Percentiles rank a stretch among this genome's conserved stretches.
Evolutionary conservation across 2,329 filamentous ascomycete genomes (phyloP).

Genomic region (Paraphoma sp.): DNA sequence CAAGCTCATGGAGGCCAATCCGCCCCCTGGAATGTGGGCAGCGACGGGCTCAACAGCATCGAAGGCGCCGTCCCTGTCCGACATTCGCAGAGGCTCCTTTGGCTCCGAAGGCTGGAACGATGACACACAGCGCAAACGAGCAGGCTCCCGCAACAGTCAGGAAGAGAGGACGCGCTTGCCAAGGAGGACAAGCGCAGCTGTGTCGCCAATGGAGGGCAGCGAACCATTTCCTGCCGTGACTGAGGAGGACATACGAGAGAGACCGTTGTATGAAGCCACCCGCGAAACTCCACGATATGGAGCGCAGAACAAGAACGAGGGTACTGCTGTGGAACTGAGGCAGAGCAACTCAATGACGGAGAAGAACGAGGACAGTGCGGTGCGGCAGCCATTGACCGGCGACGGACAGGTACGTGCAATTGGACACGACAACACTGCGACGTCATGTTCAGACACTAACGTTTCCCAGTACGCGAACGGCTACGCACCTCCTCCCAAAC

Average conservation of each 20-base stretch:
- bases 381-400: conserved; percentile 15
- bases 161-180: conserved; percentile 13
- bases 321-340: conserved; percentile 13
- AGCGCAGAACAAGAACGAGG: conserved; percentile 15
- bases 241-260: conserved; percentile 29
- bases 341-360: conserved; percentile 26
- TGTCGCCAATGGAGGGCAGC: conserved; percentile 11
- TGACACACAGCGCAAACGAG: conserved; percentile 33
- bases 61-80: conserved; percentile 51
- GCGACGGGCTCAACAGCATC: conserved; percentile 51
- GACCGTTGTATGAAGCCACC: conserved; percentile 9
- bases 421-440: background rate
- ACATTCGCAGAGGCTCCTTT: conserved; percentile 50
- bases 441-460: background rate
- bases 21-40: conserved; percentile 54
- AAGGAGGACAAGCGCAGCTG: conserved; percentile 5
- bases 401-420: conserved; percentile 24
- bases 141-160: conserved; percentile 33
- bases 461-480: conserved; percentile 46
- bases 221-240: conserved; percentile 41
- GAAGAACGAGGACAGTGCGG: conserved; percentile 15
- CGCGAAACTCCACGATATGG: conserved; percentile 5
- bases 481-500: conserved; percentile 52
- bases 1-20: conserved; percentile 46
- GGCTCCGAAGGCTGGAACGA: conserved; percentile 43